A percentile compares a stretch with the other conserved stretches of the same genome.
Evolutionary conservation across 805 yeast genomes (phyloP).

Genomic region (Myxozyma neglecta): DNA sequence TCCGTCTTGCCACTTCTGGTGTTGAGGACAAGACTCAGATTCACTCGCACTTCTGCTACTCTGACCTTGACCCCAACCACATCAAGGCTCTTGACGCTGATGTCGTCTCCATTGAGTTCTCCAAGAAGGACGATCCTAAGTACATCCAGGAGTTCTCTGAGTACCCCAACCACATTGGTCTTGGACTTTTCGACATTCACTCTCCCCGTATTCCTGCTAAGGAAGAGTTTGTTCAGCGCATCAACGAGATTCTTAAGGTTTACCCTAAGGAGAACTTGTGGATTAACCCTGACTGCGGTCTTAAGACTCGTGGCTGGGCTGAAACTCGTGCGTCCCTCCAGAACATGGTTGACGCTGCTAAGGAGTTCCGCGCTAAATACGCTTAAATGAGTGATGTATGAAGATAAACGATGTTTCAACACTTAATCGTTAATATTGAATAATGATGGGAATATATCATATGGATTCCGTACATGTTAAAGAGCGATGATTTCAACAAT

Average conservation of each 20-base stretch:
- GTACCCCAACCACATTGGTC: conserved; percentile 99
- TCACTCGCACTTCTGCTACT: conserved; percentile 99
- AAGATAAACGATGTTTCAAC: conserved; percentile 11
- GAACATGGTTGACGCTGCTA: conserved; percentile 99
- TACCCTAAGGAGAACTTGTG: conserved; percentile 98
- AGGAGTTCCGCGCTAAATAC: conserved; percentile 76
- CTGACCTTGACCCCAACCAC: conserved; percentile 98
- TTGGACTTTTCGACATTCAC: conserved; percentile 98
- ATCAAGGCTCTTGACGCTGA: conserved; percentile 99
- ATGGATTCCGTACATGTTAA: conserved; percentile 13
- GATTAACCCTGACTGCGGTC: conserved; percentile 99
- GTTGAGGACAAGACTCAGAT: conserved; percentile 93
- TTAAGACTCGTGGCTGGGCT: conserved; percentile 99
- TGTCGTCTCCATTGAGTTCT: conserved; percentile 98
- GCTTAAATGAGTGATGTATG: conserved; percentile 14
- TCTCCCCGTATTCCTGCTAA: conserved; percentile 99
- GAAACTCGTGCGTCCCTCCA: conserved; percentile 93
- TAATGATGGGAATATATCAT: conserved; percentile 9
- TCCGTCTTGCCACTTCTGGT: conserved; percentile 99
- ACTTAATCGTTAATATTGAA: conserved; percentile 10
- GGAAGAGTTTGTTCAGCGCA: conserved; percentile 92
- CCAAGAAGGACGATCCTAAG: conserved; percentile 98
- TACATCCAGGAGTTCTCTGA: conserved; percentile 96
- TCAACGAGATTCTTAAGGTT: conserved; percentile 89
- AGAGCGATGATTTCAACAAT: conserved; percentile 13